A percentile compares a stretch with the other conserved stretches of the same genome.
These are phyloP conservation scores for Auricularia sp. DNA, from an alignment of 768 basidiomycete genomes.

Conservation along the genomic window DNA sequence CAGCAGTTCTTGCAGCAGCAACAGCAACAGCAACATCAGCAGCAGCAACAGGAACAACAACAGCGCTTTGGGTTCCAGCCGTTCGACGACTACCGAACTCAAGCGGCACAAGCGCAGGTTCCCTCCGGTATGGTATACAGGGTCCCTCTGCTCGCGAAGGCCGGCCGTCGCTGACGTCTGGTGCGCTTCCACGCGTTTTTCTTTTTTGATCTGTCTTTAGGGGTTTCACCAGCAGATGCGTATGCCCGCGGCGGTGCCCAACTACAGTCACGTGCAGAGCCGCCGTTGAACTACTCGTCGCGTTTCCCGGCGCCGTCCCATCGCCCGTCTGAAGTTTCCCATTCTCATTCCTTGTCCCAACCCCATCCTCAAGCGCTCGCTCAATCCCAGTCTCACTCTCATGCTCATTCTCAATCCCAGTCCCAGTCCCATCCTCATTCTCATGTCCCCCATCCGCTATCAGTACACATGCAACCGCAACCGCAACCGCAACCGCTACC, in stretches of 20 bases:
- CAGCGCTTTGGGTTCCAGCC: background rate
- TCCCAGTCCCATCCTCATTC: background rate
- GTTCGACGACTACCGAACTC: constrained; percentile 1
- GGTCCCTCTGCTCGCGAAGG: background rate
- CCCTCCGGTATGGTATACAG: constrained; percentile 1
- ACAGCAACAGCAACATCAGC: background rate
- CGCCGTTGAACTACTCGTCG: background rate
- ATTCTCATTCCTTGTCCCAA: background rate
- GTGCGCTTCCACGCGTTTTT: background rate
- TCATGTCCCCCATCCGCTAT: background rate
- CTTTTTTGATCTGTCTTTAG: background rate
- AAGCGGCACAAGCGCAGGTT: constrained; percentile 1
- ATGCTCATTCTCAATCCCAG: background rate
- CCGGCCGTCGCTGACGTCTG: background rate
- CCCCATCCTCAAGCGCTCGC: no score
- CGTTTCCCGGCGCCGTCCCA: background rate
- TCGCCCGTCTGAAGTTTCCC: background rate
- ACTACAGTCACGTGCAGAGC: constrained; percentile 1
- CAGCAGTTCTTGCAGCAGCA: background rate
- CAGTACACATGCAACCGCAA: background rate
- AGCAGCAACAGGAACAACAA: background rate
- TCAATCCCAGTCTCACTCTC: background rate
- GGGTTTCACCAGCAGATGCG: constrained; percentile 3
- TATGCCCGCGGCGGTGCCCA: background rate
- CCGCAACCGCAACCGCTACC: no score